Percentiles rank a stretch among this genome's conserved stretches.
phyloP scores from a whole-genome alignment of 257 asterid species.

The Coffea canephora region DNA sequence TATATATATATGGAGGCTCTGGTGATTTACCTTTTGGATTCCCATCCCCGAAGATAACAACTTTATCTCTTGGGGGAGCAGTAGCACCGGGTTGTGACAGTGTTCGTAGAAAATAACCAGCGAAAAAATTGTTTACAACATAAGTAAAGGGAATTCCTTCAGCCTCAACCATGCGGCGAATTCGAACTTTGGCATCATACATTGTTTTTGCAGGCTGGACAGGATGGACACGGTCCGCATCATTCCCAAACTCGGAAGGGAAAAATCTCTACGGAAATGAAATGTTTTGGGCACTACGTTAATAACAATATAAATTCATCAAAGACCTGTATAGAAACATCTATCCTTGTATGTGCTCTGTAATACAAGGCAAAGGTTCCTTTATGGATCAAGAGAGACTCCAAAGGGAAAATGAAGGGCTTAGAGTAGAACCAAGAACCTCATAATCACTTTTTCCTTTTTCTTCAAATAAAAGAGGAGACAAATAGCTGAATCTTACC shows the following conservation, averaged over 20 bases:
- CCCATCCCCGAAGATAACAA: constrained; percentile 51
- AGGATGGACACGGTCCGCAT: constrained; percentile 49
- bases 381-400: background rate
- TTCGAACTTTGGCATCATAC: constrained; percentile 36
- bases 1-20: background rate
- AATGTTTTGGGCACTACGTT: background rate
- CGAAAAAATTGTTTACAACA: constrained; percentile 44
- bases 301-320: background rate
- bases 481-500: background rate
- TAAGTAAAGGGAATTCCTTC: constrained; percentile 52
- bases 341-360: background rate
- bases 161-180: constrained; percentile 52
- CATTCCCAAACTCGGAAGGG: constrained; percentile 58
- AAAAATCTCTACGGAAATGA: constrained; percentile 41
- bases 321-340: background rate
- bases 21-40: constrained; percentile 37
- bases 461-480: background rate
- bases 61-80: constrained; percentile 50
- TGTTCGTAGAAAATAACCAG: constrained; percentile 31
- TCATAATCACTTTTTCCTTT: no score
- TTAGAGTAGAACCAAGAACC: no score
- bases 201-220: constrained; percentile 49
- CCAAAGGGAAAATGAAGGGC: no score
- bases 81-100: constrained; percentile 41
- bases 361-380: background rate